phyloP scores from a whole-genome alignment of 495 filamentous ascomycete species.

The Lasiosphaeria hispida region DNA sequence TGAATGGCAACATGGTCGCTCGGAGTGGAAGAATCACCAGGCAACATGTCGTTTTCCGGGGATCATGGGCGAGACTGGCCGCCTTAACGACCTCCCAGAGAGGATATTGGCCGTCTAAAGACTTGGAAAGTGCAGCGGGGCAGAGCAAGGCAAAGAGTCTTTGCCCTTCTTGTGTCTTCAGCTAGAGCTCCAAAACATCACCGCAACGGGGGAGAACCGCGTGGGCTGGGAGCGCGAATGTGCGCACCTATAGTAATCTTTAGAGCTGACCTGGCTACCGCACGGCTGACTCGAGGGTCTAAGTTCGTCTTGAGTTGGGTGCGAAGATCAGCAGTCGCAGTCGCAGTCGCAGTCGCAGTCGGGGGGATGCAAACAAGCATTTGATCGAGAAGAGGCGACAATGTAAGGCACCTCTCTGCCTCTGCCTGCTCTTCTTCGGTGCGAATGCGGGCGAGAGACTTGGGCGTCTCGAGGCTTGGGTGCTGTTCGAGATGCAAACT shows the following conservation, averaged over 20 bases:
- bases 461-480: no score
- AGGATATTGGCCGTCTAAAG: no score
- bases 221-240: background rate
- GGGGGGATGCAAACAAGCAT: background rate
- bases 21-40: slow-evolving; percentile 1
- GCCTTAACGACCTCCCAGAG: background rate
- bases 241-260: background rate
- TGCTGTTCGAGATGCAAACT: no score
- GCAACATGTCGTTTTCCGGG: slow-evolving; percentile 13
- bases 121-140: no score
- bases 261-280: slow-evolving; percentile 4
- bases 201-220: background rate
- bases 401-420: no score
- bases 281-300: background rate
- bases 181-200: background rate
- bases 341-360: background rate
- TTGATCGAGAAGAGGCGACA: no score
- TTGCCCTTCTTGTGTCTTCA: background rate
- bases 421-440: no score
- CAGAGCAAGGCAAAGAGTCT: no score
- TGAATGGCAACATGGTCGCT: slow-evolving; percentile 3
- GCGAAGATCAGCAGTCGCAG: background rate
- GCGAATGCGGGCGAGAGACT: no score
- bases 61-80: background rate
- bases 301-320: background rate